Percentiles rank a stretch among this genome's conserved stretches.
Conservation (phyloP, 208 protist species). For the Wallacemonas sp. region DNA sequence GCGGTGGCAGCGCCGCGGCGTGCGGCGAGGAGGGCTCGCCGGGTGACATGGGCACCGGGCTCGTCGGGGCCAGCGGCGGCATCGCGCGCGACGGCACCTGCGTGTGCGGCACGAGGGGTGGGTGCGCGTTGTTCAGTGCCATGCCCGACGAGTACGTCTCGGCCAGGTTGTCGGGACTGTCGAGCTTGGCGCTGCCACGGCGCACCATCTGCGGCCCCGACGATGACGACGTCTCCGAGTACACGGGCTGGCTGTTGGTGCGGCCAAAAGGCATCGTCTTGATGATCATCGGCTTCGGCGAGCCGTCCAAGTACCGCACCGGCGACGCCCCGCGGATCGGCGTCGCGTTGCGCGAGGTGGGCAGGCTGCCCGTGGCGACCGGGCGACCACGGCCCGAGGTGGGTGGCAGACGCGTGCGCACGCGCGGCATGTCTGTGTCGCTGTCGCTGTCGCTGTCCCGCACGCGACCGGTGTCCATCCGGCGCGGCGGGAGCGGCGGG, state of each 20-base stretch:
- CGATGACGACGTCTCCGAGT: background rate
- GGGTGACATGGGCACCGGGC: background rate
- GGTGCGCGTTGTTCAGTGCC: background rate
- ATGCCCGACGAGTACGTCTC: conserved; percentile 13
- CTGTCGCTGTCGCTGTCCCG: conserved; percentile 7
- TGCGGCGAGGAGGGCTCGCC: background rate
- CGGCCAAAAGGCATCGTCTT: conserved; percentile 27
- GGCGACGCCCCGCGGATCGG: conserved; percentile 1
- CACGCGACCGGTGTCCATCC: background rate
- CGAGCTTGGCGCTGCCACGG: background rate
- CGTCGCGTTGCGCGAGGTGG: conserved; percentile 1
- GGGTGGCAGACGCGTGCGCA: background rate
- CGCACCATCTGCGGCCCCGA: background rate
- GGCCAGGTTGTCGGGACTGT: background rate
- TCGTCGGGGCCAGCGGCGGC: conserved; percentile 1
- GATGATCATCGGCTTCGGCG: conserved; percentile 14
- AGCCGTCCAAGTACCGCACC: background rate
- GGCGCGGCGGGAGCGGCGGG: conserved; percentile 5
- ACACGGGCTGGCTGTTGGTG: conserved; percentile 27
- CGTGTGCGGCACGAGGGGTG: conserved; percentile 1
- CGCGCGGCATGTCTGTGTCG: background rate
- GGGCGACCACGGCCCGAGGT: conserved; percentile 4
- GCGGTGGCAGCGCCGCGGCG: background rate
- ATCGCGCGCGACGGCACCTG: background rate
- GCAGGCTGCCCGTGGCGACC: background rate